Base-by-base conservation (phyloP, 192 early-diverging fungal species). In the Dissophora ornata region DNA sequence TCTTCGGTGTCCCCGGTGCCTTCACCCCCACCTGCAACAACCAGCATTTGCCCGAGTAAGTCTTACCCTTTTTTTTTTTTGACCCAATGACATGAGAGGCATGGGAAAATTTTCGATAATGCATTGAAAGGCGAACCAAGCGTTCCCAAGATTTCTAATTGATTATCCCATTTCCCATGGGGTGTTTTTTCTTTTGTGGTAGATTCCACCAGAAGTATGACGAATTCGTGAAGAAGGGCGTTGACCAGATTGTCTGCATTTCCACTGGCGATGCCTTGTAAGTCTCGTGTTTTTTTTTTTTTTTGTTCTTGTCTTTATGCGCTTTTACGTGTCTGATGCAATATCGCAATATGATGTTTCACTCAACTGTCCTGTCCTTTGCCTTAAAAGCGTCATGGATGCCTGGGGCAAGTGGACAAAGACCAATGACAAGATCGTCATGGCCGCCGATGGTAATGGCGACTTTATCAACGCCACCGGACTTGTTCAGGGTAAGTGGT, bases 1-100 rank as follows among this genome's bases (percentile, higher is more conserved):
- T 91, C 71, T 89, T 91, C 80, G 81, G 85, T 50, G 87, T 90
- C 6, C 89, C 89, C 42, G 88, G 87, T 32, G 84, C 86, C 12
- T 90, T 90, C 66, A 90, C 88, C n/a, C 89, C 89, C 21, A 83
- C 80, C 29, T 90, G 89, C 67, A 79, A 82, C 38, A 71, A 80
- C 45, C 42, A 77, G 19, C 89, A 90, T 38, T 49, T 89, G 25
- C 89, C 89, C 9, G 83, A 71, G 50, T 88, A 83, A 59, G 71
- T 30, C 9, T 58, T 15, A 25, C 40, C 11, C 22, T 48, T 40
- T 29, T 45, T 29, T 19, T 28, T 1, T 24, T 24, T 21, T 44
- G 19, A 11, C n/a, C n/a, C n/a, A n/a, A n/a, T n/a, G n/a, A n/a
- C n/a, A n/a, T n/a, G n/a, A n/a, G n/a, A n/a, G n/a, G n/a, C 34